These are phyloP conservation scores for Trichophyton rubrum DNA, from an alignment of 2,329 filamentous ascomycete genomes.

Conservation along the genomic window DNA sequence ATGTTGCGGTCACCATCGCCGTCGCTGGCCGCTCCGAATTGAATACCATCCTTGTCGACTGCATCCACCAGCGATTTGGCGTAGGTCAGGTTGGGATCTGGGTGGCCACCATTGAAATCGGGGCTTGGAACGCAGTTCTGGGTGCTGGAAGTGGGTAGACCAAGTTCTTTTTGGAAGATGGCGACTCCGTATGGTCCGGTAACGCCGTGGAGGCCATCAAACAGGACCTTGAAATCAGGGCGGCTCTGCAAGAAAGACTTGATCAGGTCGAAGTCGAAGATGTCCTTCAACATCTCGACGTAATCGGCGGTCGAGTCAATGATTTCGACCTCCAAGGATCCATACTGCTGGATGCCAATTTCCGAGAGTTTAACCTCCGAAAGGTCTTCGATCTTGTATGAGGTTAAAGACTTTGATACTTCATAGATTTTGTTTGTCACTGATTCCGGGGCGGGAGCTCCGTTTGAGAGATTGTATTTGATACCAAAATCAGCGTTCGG, in stretches of 20 bases:
- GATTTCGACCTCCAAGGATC: slow-evolving; percentile 81
- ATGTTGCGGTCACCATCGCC: slow-evolving; percentile 99
- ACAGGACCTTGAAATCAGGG: slow-evolving; percentile 90
- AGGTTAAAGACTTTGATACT: slow-evolving; percentile 73
- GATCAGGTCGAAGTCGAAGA: slow-evolving; percentile 96
- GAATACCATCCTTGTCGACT: slow-evolving; percentile 81
- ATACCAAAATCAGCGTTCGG: slow-evolving; percentile 95
- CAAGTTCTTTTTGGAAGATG: slow-evolving; percentile 90
- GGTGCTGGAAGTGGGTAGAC: slow-evolving; percentile 60
- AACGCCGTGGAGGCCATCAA: slow-evolving; percentile 87
- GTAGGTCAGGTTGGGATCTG: slow-evolving; percentile 95
- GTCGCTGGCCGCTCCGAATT: slow-evolving; percentile 92
- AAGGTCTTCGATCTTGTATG: slow-evolving; percentile 84
- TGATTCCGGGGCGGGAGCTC: slow-evolving; percentile 85
- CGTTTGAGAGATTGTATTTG: slow-evolving; percentile 98
- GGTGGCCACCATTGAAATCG: slow-evolving; percentile 94
- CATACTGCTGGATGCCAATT: slow-evolving; percentile 74
- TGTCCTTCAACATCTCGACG: slow-evolving; percentile 88
- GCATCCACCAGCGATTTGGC: slow-evolving; percentile 87
- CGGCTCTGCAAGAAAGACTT: slow-evolving; percentile 81
- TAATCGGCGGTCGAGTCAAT: slow-evolving; percentile 91
- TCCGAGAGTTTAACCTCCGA: slow-evolving; percentile 72
- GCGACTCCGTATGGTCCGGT: slow-evolving; percentile 89
- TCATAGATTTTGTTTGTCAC: slow-evolving; percentile 98
- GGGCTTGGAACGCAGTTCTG: slow-evolving; percentile 89